Percentiles rank a stretch among this genome's conserved stretches.
These are phyloP conservation scores for Acanthamoeba lenticulata DNA, from an alignment of 208 protist species.

Conservation along the genomic window DNA sequence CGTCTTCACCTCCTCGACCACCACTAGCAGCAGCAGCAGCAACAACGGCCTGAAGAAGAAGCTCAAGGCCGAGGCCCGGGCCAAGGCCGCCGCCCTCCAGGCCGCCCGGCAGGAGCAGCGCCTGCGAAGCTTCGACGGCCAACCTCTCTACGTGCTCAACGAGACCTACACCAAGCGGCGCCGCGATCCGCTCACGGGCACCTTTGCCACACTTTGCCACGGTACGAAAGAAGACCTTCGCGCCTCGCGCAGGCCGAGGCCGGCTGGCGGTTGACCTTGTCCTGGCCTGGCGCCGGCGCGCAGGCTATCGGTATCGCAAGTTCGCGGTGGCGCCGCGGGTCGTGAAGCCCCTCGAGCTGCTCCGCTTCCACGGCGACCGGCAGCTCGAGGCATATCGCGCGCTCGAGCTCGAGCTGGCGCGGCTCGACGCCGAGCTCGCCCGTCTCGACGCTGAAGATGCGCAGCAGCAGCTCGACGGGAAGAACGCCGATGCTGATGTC, in stretches of 20 bases:
- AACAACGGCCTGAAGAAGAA: no score
- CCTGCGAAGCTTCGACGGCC: background rate
- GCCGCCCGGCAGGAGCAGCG: background rate
- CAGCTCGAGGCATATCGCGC: background rate
- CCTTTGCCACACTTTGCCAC: background rate
- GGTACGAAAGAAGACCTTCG: background rate
- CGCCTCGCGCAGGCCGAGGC: no score
- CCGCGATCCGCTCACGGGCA: background rate
- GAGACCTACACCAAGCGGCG: background rate
- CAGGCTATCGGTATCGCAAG: background rate
- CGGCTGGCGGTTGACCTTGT: no score
- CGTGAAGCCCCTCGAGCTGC: conserved; percentile 28
- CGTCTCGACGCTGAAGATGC: background rate
- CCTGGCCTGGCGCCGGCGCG: background rate
- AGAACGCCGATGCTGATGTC: no score
- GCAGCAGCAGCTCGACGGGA: background rate
- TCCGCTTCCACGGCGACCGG: background rate
- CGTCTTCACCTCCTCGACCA: no score
- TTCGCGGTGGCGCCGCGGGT: background rate
- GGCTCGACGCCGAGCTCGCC: background rate
- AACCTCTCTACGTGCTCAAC: background rate
- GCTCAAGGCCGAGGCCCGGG: background rate
- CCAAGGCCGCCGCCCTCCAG: background rate
- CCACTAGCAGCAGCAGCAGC: no score
- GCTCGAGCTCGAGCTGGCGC: background rate